These are phyloP conservation scores for Vitis hybrid DNA, from an alignment of 177 flowering plant species.

Conservation along the genomic window DNA sequence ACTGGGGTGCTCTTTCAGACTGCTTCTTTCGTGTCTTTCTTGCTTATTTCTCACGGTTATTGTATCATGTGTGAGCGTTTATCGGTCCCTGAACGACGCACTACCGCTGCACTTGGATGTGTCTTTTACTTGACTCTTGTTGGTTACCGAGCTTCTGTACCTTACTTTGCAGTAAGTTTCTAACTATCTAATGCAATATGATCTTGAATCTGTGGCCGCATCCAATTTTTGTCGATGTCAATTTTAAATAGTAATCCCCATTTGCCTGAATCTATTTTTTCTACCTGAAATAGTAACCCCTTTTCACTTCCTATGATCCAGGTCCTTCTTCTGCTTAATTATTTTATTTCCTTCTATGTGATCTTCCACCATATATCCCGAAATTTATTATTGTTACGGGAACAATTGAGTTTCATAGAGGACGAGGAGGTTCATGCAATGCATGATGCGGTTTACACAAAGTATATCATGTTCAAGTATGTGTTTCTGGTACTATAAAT, in stretches of 20 bases:
- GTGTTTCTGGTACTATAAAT: conserved; percentile 9
- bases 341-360: conserved; percentile 65
- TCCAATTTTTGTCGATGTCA: not conserved
- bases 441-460: conserved; percentile 73
- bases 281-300: conserved; percentile 14
- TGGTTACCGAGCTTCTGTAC: conserved; percentile 85
- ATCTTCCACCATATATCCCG: conserved; percentile 76
- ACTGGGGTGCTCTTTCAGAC: conserved; percentile 90
- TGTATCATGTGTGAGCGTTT: conserved; percentile 88
- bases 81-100: conserved; percentile 68
- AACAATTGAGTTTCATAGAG: conserved; percentile 63
- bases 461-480: conserved; percentile 89
- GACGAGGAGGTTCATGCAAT: conserved; percentile 65
- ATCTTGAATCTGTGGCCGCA: not conserved
- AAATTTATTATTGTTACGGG: conserved; percentile 59
- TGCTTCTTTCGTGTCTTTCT: conserved; percentile 74
- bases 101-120: conserved; percentile 79
- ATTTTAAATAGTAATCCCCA: too few relatives aligned
- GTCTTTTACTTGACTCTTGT: conserved; percentile 80
- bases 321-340: conserved; percentile 76
- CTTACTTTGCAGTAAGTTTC: conserved; percentile 79
- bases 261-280: too few relatives aligned
- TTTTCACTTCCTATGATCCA: conserved; percentile 27
- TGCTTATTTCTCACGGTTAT: conserved; percentile 88
- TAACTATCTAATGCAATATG: not conserved